phyloP scores from a whole-genome alignment of 2,329 filamentous ascomycete genomes.

The Didymella glomerata region DNA sequence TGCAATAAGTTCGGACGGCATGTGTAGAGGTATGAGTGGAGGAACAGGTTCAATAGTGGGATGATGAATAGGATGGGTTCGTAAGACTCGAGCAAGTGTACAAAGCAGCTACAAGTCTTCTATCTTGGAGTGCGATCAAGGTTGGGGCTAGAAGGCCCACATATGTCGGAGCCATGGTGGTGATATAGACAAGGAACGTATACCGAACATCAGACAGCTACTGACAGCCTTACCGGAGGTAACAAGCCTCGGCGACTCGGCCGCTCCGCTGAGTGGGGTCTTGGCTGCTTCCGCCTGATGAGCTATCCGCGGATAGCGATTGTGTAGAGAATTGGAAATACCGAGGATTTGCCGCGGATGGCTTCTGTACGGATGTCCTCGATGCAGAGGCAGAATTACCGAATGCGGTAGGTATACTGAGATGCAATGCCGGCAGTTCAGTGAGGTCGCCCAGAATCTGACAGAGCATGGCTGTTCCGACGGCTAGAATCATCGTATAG shows the following conservation, averaged over 20 bases:
- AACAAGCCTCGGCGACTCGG: not conserved
- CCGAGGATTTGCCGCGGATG: conserved; percentile 9
- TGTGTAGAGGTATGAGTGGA: not conserved
- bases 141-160: not conserved
- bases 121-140: not conserved
- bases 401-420: not conserved
- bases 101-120: not conserved
- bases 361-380: not conserved
- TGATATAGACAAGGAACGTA: conserved; percentile 1
- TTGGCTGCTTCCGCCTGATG: not conserved
- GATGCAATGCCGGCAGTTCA: not conserved
- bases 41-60: not conserved
- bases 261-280: not conserved
- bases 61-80: not conserved
- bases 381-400: not conserved
- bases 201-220: not conserved
- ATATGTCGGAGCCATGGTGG: not conserved
- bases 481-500: not conserved
- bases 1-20: not conserved
- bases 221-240: not conserved
- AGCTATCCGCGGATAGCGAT: not conserved
- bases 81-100: not conserved
- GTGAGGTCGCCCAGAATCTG: not conserved
- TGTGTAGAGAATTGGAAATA: not conserved
- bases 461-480: not conserved